Conservation (phyloP, 495 filamentous ascomycete species). For the Penicillium robsamsonii region DNA sequence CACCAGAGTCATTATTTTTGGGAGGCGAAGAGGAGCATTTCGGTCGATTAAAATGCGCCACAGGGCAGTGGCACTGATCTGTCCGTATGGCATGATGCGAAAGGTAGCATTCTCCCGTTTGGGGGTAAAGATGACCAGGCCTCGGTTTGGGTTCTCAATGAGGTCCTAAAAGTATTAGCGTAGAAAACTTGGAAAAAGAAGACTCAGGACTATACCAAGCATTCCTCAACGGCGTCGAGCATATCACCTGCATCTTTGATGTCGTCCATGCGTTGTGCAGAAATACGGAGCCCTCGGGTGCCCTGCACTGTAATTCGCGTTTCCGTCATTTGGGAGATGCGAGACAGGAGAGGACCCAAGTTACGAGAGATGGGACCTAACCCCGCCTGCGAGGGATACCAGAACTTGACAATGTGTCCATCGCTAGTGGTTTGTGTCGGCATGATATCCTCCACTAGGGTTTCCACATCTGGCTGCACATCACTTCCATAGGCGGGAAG, state of each 20-base stretch:
- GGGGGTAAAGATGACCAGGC: neutral
- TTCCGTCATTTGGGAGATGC: neutral
- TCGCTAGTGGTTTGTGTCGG: neutral
- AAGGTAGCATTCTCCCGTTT: neutral
- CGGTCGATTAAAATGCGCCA: neutral
- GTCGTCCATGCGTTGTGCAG: neutral
- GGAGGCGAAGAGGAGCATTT: neutral
- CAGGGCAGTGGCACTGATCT: constrained; percentile 9
- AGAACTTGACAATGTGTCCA: neutral
- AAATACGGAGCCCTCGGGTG: neutral
- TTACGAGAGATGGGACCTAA: constrained; percentile 1
- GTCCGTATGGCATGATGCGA: constrained; percentile 14
- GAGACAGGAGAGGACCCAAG: neutral
- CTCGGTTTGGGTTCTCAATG: constrained; percentile 10
- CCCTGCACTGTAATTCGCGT: neutral
- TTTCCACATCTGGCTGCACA: neutral
- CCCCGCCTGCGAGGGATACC: neutral
- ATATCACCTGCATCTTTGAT: neutral
- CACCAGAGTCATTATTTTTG: neutral
- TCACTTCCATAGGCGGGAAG: neutral
- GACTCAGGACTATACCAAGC: neutral
- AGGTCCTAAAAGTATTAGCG: constrained; percentile 1
- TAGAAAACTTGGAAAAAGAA: neutral
- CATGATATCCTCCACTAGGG: neutral
- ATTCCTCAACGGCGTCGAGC: constrained; percentile 1